Evolutionary conservation across 805 yeast genomes (phyloP).

Genomic region (Starmerella sp.): DNA sequence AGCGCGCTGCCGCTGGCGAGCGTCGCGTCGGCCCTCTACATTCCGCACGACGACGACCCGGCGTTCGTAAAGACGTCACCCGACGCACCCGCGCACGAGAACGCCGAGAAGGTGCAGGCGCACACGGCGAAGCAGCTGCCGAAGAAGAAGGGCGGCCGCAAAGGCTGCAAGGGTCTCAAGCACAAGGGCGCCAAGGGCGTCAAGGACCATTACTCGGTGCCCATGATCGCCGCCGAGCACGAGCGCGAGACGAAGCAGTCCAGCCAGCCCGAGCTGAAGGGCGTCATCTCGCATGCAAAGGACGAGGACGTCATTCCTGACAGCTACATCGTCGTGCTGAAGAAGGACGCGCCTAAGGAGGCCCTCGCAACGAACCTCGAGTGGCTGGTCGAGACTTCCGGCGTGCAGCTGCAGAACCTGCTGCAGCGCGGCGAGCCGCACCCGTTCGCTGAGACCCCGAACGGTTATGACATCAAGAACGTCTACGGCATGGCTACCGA

Average conservation of each 20-base stretch:
- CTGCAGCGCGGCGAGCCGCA: slow-evolving; percentile 33
- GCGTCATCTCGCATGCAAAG: slow-evolving; percentile 7
- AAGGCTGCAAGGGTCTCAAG: background rate
- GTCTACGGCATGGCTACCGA: slow-evolving; percentile 36
- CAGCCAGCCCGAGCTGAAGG: background rate
- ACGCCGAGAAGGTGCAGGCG: slow-evolving; percentile 1
- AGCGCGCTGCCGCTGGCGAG: slow-evolving; percentile 18
- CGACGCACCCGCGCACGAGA: slow-evolving; percentile 1
- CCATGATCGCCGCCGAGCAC: no score
- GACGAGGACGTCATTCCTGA: slow-evolving; percentile 24
- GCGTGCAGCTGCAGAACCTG: slow-evolving; percentile 20
- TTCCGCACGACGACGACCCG: slow-evolving; percentile 22
- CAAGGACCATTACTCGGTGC: no score
- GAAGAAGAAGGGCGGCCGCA: slow-evolving; percentile 6
- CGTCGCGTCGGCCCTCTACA: slow-evolving; percentile 21
- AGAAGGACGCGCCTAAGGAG: slow-evolving; percentile 45
- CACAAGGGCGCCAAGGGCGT: background rate
- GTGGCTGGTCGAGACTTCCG: slow-evolving; percentile 40
- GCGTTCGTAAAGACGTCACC: slow-evolving; percentile 2
- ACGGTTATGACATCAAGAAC: slow-evolving; percentile 24
- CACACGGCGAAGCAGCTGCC: slow-evolving; percentile 1
- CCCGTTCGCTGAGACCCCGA: slow-evolving; percentile 19
- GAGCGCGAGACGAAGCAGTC: background rate
- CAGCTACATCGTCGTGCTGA: slow-evolving; percentile 71
- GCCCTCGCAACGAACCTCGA: slow-evolving; percentile 54